Base-by-base conservation (phyloP, 2,329 filamentous ascomycete species). In the Cyanodermella asteris region DNA sequence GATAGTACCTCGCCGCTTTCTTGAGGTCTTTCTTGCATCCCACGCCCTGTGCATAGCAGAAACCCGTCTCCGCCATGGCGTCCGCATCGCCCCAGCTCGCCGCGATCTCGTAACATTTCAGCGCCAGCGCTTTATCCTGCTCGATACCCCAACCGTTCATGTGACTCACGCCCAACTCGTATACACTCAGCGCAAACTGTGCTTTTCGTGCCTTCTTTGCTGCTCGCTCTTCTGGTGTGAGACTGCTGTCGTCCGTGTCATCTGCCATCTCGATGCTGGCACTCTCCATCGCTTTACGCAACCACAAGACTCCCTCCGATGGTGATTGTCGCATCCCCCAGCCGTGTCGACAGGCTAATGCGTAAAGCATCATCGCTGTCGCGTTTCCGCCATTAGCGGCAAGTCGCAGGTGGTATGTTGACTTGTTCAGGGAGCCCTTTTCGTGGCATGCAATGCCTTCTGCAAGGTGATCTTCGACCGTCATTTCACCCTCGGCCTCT, bases 111-210 rank as follows among this genome's bases (percentile, higher is more conserved):
- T 93, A 97, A 45, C 87, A 97, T 26, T 81, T 65, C 39, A 97
- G 50, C 1, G 81, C 87, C 30, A 94, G 61, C 5, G 64, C 53
- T 45, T 87, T 91, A 44, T 97, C 87, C 48, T 91, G 81, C 37
- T 84, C 70, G 19, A 91, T 90, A 10, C 87, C 87, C 87, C 87
- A 97, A 5, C 87, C 87, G 39, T 97, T 93, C 68, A 93, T 81
- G 44, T 94, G 84, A 43, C 80, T 91, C 14, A 93, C 81, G 4
- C 87, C 87, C 13, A 97, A 60, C 51, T 97, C 87, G 39, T 97
- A 97, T 27, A 94, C 82, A 39, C 81, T 87, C 22, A 94, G 59
- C 1, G 84, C 87, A 46, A 94, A 91, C 41, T 94, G 84, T 7
- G 82, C 82, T 41, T 81, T 80, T 33, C 81, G 72, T 5, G 77